Percentiles rank a stretch among this genome's conserved stretches.
phyloP scores from a whole-genome alignment of 108 stramenopile species.

The Cylindrotheca fusiformis region DNA sequence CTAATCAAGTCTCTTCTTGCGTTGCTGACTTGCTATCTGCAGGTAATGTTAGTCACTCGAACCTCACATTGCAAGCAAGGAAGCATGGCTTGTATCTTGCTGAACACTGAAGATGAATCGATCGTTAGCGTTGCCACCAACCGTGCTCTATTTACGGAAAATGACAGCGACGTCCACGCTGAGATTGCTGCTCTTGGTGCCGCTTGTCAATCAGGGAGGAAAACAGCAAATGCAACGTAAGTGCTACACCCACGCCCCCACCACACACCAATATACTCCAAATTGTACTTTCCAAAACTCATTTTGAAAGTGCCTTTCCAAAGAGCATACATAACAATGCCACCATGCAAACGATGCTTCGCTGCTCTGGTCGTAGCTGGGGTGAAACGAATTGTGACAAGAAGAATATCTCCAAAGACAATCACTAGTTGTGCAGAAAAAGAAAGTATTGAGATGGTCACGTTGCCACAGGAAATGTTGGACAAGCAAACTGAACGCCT shows the following conservation, averaged over 20 bases:
- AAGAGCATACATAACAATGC: conserved; percentile 70
- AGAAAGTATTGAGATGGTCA: conserved; percentile 20
- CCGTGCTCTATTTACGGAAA: conserved; percentile 34
- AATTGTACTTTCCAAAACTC: too few species aligned
- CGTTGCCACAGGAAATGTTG: conserved; percentile 4
- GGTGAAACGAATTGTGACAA: conserved; percentile 52
- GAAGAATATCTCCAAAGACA: conserved; percentile 2
- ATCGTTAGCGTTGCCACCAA: conserved; percentile 58
- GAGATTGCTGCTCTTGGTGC: conserved; percentile 66
- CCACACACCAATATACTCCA: conserved; percentile 1
- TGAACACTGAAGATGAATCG: conserved; percentile 11
- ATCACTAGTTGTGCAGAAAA: conserved; percentile 9
- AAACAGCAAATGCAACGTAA: conserved; percentile 11
- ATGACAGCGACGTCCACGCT: conserved; percentile 66
- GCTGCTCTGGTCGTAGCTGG: conserved; percentile 50
- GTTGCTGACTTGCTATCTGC: background rate
- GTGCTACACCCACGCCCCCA: too few species aligned
- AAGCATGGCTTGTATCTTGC: conserved; percentile 69
- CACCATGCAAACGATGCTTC: conserved; percentile 76
- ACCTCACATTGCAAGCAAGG: conserved; percentile 54
- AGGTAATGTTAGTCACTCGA: conserved; percentile 53
- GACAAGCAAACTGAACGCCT: conserved; percentile 15
- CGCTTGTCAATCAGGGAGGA: conserved; percentile 18
- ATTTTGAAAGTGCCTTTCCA: too few species aligned
- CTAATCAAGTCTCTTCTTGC: background rate